Percentiles rank a stretch among this genome's conserved stretches.
phyloP scores from a whole-genome alignment of 305 asterid genomes.

The Fraxinus dipetala region DNA sequence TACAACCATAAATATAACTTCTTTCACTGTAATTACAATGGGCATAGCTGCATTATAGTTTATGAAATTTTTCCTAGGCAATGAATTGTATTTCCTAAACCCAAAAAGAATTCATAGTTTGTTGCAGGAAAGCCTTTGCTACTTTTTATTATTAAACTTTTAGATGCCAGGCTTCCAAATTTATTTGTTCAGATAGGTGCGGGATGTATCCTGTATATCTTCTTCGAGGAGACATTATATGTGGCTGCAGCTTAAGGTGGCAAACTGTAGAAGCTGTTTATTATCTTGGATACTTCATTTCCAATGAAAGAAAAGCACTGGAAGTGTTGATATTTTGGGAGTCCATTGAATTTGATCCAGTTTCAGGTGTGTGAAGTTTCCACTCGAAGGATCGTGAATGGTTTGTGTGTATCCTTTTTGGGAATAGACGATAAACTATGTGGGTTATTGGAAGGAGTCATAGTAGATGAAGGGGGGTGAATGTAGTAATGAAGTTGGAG shows the following conservation, averaged over 20 bases:
- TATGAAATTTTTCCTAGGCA: not conserved
- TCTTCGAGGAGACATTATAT: not conserved
- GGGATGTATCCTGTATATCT: not conserved
- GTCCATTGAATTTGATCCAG: not conserved
- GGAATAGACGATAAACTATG: not conserved
- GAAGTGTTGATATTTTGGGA: not conserved
- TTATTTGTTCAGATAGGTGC: not conserved
- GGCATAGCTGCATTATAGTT: not conserved
- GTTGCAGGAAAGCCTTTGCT: not conserved
- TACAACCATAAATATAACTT: not conserved
- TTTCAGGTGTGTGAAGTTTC: not conserved
- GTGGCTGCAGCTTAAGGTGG: not conserved
- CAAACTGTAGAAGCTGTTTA: not conserved
- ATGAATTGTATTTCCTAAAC: not conserved
- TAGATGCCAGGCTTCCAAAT: not conserved
- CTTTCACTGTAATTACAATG: not conserved
- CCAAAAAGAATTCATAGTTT: not conserved
- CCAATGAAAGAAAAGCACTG: not conserved
- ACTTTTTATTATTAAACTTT: no score
- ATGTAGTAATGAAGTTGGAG: not conserved
- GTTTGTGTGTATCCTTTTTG: not conserved
- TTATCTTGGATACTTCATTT: not conserved
- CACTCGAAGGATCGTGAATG: not conserved
- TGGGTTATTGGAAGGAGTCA: not conserved
- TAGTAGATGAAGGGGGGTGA: not conserved